These are phyloP conservation scores for Zygosaccharomyces siamensis DNA, from an alignment of 805 yeast genomes.

Conservation along the genomic window DNA sequence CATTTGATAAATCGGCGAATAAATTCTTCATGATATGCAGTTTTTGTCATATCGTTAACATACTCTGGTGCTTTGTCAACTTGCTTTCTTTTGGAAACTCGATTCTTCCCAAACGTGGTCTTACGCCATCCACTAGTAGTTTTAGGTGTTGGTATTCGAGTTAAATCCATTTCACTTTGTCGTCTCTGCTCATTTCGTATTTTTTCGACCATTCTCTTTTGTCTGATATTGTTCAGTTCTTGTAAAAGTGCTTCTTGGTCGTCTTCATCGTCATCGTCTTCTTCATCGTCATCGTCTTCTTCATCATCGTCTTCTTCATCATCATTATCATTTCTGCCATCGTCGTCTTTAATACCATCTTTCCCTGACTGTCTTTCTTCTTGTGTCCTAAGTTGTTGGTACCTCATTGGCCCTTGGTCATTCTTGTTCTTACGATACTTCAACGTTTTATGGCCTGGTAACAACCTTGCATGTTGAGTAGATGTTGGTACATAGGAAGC, in stretches of 20 bases:
- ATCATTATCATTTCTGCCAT: constrained; percentile 31
- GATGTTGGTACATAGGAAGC: constrained; percentile 39
- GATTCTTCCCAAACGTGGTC: constrained; percentile 25
- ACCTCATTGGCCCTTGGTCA: not conserved
- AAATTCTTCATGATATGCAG: constrained; percentile 41
- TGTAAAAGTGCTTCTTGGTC: constrained; percentile 41
- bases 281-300: constrained; percentile 29
- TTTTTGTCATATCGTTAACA: constrained; percentile 36
- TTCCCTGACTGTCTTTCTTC: constrained; percentile 33
- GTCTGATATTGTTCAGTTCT: constrained; percentile 39
- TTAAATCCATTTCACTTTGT: constrained; percentile 19
- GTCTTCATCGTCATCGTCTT: constrained; percentile 27
- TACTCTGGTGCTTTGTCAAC: constrained; percentile 15
- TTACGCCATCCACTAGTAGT: constrained; percentile 26
- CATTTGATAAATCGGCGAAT: constrained; percentile 38
- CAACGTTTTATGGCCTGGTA: constrained; percentile 51
- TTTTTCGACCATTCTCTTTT: constrained; percentile 32
- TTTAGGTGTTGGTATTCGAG: constrained; percentile 11
- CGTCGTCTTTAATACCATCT: constrained; percentile 35
- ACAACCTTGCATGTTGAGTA: constrained; percentile 48
- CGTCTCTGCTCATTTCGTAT: constrained; percentile 28
- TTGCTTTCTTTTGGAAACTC: constrained; percentile 10
- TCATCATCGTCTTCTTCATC: constrained; percentile 27
- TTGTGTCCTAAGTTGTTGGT: constrained; percentile 3
- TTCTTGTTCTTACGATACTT: constrained; percentile 42